Evolutionary conservation across 208 protist genomes (phyloP).

Genomic region (Leishmania guyanensis): DNA sequence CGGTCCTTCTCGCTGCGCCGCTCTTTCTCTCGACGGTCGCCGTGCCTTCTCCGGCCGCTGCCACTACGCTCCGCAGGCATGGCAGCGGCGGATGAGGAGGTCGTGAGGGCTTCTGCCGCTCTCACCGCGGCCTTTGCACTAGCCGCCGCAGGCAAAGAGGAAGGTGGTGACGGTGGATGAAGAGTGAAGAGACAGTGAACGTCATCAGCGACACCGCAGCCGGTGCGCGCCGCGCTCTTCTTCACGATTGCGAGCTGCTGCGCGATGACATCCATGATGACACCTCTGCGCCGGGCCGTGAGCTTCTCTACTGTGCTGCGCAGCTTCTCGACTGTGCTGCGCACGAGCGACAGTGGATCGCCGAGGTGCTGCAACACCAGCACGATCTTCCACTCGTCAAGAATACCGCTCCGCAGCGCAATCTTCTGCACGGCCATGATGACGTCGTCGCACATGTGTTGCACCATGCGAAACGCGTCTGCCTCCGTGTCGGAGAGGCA

Average conservation of each 20-base stretch:
- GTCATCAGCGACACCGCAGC: conserved; percentile 15
- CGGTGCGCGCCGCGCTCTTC: conserved; percentile 7
- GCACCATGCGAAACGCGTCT: conserved; percentile 49
- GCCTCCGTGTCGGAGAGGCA: conserved; percentile 37
- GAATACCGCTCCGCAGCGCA: conserved; percentile 18
- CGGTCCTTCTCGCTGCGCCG: neutral
- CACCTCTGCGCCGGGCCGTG: conserved; percentile 5
- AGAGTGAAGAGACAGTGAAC: conserved; percentile 30
- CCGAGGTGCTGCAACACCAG: conserved; percentile 34
- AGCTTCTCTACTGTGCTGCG: conserved; percentile 11
- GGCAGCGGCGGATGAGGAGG: neutral
- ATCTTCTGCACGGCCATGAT: conserved; percentile 33
- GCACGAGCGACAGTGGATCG: conserved; percentile 20
- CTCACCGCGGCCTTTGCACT: neutral
- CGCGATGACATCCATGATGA: conserved; percentile 3
- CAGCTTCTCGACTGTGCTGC: conserved; percentile 35
- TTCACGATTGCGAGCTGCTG: conserved; percentile 14
- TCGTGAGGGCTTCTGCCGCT: neutral
- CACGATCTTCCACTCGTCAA: conserved; percentile 48
- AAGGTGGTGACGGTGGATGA: conserved; percentile 7
- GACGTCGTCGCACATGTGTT: conserved; percentile 42
- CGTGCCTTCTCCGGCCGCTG: neutral
- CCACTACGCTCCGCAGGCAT: neutral
- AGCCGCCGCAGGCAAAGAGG: neutral
- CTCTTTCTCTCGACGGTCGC: neutral